These are phyloP conservation scores for Urochloa ruziziensis DNA, from an alignment of 176 grass and related monocot species.

Conservation along the genomic window DNA sequence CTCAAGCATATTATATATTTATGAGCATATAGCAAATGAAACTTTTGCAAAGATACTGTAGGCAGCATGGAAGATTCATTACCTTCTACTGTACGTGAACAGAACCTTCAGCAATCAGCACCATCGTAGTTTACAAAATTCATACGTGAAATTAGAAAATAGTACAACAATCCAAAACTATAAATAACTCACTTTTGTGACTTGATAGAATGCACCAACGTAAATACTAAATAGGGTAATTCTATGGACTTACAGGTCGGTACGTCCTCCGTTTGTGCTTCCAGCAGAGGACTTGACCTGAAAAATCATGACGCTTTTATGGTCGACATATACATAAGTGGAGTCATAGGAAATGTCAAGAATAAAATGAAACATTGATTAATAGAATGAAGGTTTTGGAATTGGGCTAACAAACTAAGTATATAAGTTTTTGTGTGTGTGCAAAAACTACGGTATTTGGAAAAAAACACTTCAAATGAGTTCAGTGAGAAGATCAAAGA, in stretches of 20 bases:
- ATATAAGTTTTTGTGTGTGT: no score
- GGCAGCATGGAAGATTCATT: not conserved
- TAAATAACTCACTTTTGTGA: no score
- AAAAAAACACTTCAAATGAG: not conserved
- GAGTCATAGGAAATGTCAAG: not conserved
- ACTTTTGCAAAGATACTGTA: not conserved
- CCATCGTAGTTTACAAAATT: not conserved
- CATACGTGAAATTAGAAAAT: not conserved
- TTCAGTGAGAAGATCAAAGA: no score
- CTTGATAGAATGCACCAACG: not conserved
- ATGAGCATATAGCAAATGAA: not conserved
- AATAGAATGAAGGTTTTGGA: not conserved
- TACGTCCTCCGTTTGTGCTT: not conserved
- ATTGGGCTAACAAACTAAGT: not conserved
- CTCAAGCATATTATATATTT: no score
- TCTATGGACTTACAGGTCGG: not conserved
- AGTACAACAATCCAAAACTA: not conserved
- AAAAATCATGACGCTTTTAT: not conserved
- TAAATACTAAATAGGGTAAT: not conserved
- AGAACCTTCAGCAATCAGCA: slow-evolving; percentile 32
- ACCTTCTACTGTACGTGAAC: slow-evolving; percentile 20
- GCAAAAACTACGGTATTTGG: no score
- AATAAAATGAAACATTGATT: not conserved
- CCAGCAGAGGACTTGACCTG: not conserved
- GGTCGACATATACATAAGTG: not conserved